These are phyloP conservation scores for Stephania yunnanensis DNA, from an alignment of 164 flowering plant genomes.

Conservation along the genomic window DNA sequence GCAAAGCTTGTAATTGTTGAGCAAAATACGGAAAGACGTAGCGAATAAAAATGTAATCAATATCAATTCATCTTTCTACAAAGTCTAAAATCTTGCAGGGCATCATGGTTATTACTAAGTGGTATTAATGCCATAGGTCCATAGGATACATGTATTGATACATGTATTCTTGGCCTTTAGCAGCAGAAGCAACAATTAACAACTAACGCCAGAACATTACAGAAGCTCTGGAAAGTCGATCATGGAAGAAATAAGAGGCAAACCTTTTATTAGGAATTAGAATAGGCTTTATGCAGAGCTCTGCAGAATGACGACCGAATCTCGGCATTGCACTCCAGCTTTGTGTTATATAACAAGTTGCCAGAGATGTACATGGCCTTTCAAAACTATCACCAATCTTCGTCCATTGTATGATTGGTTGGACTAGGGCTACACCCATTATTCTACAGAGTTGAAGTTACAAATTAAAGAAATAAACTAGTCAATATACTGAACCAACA, in stretches of 20 bases:
- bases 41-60: too few relatives aligned
- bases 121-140: neutral
- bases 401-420: neutral
- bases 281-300: constrained; percentile 16
- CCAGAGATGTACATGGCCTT: constrained; percentile 15
- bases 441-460: constrained; percentile 13
- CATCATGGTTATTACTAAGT: neutral
- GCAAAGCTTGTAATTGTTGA: too few relatives aligned
- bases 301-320: constrained; percentile 19
- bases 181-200: neutral
- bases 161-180: neutral
- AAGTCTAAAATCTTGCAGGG: neutral
- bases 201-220: neutral
- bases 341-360: constrained; percentile 18
- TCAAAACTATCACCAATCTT: constrained; percentile 21
- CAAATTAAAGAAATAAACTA: neutral
- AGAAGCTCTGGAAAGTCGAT: neutral
- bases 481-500: neutral
- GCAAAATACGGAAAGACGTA: too few relatives aligned
- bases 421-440: constrained; percentile 19
- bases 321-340: constrained; percentile 21
- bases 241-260: constrained; percentile 4
- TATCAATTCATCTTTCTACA: neutral
- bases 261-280: constrained; percentile 28
- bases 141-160: too few relatives aligned